Conservation (phyloP, 2,329 filamentous ascomycete genomes). For the Sphaerulina musiva region DNA sequence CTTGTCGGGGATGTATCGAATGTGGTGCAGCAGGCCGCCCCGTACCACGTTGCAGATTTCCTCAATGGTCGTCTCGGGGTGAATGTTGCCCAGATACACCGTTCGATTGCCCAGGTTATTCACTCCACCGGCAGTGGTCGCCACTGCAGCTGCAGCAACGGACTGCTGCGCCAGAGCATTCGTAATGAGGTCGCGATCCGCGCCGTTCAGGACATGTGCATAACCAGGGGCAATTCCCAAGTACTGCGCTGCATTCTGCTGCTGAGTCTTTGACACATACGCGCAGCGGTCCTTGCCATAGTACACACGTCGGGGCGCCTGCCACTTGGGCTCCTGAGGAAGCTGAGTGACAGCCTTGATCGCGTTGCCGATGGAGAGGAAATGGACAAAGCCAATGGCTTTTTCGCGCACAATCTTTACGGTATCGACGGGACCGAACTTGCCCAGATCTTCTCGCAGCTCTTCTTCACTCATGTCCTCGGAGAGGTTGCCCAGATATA, state of each 20-base stretch:
- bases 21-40: slow-evolving; percentile 90
- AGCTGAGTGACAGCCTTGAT: slow-evolving; percentile 97
- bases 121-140: slow-evolving; percentile 90
- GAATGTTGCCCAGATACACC: slow-evolving; percentile 96
- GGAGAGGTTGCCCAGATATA: slow-evolving; percentile 87
- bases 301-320: slow-evolving; percentile 88
- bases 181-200: slow-evolving; percentile 92
- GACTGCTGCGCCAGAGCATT: slow-evolving; percentile 96
- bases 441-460: slow-evolving; percentile 86
- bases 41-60: slow-evolving; percentile 99
- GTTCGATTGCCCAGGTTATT: slow-evolving; percentile 97
- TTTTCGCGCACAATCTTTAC: slow-evolving; percentile 98
- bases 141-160: slow-evolving; percentile 90
- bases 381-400: slow-evolving; percentile 95
- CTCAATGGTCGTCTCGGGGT: slow-evolving; percentile 97
- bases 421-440: slow-evolving; percentile 94
- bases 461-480: slow-evolving; percentile 90
- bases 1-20: slow-evolving; percentile 98
- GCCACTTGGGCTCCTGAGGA: slow-evolving; percentile 95
- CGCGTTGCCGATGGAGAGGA: slow-evolving; percentile 92
- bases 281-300: slow-evolving; percentile 98
- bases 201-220: slow-evolving; percentile 90
- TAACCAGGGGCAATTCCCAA: slow-evolving; percentile 94
- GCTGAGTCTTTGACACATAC: slow-evolving; percentile 98
- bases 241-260: slow-evolving; percentile 98